phyloP scores from a whole-genome alignment of 164 flowering plant genomes.

The Vitis rotundifolia region DNA sequence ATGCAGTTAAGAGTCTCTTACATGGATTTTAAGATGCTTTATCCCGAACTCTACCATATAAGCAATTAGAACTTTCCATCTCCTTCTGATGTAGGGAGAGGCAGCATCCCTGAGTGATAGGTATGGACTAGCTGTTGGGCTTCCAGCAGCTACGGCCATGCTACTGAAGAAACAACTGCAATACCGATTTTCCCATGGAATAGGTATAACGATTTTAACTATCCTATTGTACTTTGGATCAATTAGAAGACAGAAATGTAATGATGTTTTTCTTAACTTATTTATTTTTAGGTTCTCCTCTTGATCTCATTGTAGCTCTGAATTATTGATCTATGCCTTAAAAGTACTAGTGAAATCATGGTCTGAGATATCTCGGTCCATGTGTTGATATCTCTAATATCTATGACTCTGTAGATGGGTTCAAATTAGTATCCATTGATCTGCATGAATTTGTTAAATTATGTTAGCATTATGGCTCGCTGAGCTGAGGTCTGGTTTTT shows the following conservation, averaged over 20 bases:
- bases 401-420: too few species aligned
- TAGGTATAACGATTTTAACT: conserved; percentile 47
- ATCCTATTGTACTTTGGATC: background rate
- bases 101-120: conserved; percentile 82
- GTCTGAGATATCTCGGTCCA: too few species aligned
- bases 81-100: conserved; percentile 64
- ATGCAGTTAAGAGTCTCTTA: background rate
- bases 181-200: conserved; percentile 80
- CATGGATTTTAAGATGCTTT: background rate
- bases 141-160: conserved; percentile 66
- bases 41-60: background rate
- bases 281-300: too few species aligned
- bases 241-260: background rate
- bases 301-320: too few species aligned
- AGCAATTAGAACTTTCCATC: background rate
- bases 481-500: background rate
- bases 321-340: too few species aligned
- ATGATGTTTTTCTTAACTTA: too few species aligned
- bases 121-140: conserved; percentile 78
- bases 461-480: background rate
- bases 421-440: too few species aligned
- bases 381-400: too few species aligned
- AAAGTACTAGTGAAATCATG: too few species aligned
- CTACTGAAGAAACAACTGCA: conserved; percentile 77
- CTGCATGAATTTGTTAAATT: background rate